Percentiles rank a stretch among this genome's conserved stretches.
phyloP scores from a whole-genome alignment of 352 stramenopile species.

The Pythium chondricola region DNA sequence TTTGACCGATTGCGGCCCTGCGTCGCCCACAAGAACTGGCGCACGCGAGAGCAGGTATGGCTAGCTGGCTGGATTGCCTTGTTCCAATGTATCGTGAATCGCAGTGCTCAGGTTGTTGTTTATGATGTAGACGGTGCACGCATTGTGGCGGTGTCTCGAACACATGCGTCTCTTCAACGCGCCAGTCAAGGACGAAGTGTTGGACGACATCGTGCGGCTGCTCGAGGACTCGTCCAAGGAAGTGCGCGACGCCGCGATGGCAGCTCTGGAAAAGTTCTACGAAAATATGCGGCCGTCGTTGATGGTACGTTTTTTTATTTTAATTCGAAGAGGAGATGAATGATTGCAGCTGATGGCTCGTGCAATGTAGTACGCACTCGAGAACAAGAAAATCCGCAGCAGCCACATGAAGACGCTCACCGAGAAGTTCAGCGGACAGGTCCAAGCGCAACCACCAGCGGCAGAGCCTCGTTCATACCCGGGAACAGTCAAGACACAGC shows the following conservation, averaged over 20 bases:
- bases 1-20: conserved; percentile 41
- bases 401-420: conserved; percentile 73
- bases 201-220: conserved; percentile 56
- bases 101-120: neutral
- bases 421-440: conserved; percentile 31
- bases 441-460: neutral
- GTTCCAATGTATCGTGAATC: neutral
- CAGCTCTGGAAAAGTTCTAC: conserved; percentile 71
- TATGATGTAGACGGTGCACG: conserved; percentile 42
- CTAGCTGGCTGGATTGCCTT: too few species aligned
- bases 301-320: conserved; percentile 31
- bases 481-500: neutral
- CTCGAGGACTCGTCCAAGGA: conserved; percentile 82
- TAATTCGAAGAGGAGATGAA: neutral
- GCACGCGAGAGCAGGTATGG: conserved; percentile 68
- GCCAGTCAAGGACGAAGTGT: conserved; percentile 43
- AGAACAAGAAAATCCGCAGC: conserved; percentile 66
- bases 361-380: conserved; percentile 40
- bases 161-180: conserved; percentile 36
- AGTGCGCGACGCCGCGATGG: conserved; percentile 68
- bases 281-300: conserved; percentile 53
- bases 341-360: neutral
- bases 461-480: too few species aligned
- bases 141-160: conserved; percentile 62
- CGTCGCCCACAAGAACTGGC: conserved; percentile 77